Conservation (phyloP, 139 green algal species). For the Auxenochlorella protothecoides region DNA sequence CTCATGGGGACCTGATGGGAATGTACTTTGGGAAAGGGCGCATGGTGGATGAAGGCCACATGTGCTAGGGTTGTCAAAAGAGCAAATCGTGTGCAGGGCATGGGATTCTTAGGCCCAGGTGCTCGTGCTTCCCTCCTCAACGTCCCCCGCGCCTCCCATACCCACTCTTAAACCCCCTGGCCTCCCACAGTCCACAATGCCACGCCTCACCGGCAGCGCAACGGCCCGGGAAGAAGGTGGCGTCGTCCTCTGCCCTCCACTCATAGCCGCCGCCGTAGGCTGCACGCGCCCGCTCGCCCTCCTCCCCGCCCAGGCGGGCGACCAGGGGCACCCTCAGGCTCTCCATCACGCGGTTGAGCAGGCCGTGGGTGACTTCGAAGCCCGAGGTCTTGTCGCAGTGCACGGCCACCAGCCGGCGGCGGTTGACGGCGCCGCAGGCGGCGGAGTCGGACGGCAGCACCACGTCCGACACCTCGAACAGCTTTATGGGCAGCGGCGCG, state of each 20-base stretch:
- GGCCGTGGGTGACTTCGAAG: conserved; percentile 93
- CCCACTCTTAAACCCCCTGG: too few species aligned
- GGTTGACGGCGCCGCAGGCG: conserved; percentile 72
- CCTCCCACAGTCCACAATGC: too few species aligned
- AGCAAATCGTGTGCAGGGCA: too few species aligned
- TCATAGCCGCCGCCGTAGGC: conserved; percentile 46
- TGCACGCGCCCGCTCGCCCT: not conserved
- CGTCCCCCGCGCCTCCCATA: too few species aligned
- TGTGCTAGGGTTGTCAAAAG: too few species aligned
- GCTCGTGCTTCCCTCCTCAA: too few species aligned
- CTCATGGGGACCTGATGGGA: too few species aligned
- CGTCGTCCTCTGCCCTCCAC: conserved; percentile 42
- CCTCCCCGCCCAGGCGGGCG: conserved; percentile 16
- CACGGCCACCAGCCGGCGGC: conserved; percentile 78
- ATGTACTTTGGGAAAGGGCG: too few species aligned
- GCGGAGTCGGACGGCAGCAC: conserved; percentile 40
- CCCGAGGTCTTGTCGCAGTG: conserved; percentile 59
- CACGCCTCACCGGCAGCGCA: conserved; percentile 25
- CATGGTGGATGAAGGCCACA: too few species aligned
- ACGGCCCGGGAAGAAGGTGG: conserved; percentile 80
- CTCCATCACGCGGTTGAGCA: conserved; percentile 96
- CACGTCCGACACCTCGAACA: conserved; percentile 93
- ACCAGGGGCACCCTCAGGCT: conserved; percentile 62
- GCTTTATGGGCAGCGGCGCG: conserved; percentile 72
- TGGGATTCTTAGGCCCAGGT: too few species aligned